phyloP scores from a whole-genome alignment of 345 rosid species.

The Lepidium africanum region DNA sequence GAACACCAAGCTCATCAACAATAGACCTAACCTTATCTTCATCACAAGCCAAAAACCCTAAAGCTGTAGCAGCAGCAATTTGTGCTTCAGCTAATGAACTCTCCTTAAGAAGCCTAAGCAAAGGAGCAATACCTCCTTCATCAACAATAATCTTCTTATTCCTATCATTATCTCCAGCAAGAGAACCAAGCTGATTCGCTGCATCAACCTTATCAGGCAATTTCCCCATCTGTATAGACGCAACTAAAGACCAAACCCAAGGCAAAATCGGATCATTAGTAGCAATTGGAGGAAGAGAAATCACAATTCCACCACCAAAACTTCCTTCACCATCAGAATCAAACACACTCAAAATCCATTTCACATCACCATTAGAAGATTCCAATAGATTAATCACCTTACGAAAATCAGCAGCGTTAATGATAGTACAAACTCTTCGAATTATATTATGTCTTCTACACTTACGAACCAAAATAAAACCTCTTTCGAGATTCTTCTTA shows the following conservation, averaged over 20 bases:
- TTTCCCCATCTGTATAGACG: conserved; percentile 49
- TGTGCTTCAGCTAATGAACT: conserved; percentile 54
- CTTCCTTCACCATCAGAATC: conserved; percentile 41
- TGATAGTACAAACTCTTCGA: conserved; percentile 55
- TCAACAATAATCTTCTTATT: conserved; percentile 84
- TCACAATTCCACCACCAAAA: conserved; percentile 44
- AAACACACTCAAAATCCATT: conserved; percentile 60
- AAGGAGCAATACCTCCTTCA: conserved; percentile 71
- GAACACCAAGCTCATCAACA: conserved; percentile 50
- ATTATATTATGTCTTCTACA: conserved; percentile 63
- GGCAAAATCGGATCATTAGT: conserved; percentile 85
- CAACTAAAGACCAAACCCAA: conserved; percentile 82
- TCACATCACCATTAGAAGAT: conserved; percentile 75
- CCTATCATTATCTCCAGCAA: conserved; percentile 68
- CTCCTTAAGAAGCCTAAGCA: conserved; percentile 65
- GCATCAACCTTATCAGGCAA: conserved; percentile 63
- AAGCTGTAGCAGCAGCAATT: conserved; percentile 48
- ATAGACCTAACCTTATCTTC: conserved; percentile 56
- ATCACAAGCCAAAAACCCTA: conserved; percentile 44
- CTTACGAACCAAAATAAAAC: conserved; percentile 53
- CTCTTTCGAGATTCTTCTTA: conserved; percentile 49
- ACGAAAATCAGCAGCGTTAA: conserved; percentile 65
- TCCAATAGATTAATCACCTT: conserved; percentile 54
- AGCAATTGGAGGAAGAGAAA: conserved; percentile 78
- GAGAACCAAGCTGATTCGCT: conserved; percentile 55